Base-by-base conservation (phyloP, 257 asterid genomes). In the Fraxinus anomala region DNA sequence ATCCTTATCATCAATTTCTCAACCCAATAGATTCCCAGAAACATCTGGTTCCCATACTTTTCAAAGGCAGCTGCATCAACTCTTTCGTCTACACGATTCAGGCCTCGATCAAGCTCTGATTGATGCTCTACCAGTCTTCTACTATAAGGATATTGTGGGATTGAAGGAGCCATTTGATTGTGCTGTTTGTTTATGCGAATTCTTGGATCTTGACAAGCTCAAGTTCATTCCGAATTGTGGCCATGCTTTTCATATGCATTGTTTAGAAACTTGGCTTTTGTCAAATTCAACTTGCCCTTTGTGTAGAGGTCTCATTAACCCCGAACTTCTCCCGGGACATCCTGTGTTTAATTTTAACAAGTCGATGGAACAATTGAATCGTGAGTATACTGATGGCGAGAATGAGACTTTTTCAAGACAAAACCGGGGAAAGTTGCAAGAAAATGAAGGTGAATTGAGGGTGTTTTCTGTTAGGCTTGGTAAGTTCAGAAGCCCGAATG, bases 41-140 rank as follows among this genome's bases (percentile, higher is more conserved):
- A 14, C 84, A 10, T 80, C 88, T 70, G 77, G 69, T 63, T 72
- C 92, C 76, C 89, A 84, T 61, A 70, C 84, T 47, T 80, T 91
- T 30, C 92, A 88, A 61, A 85, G 92, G 81, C 94, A 86, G 80
- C 77, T 91, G 77, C 90, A 84, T 77, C 87, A 87, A 4, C 88
- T 87, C 17, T 87, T 87, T 81, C 83, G 80, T 65, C 34, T 80
- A 47, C 88, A 87, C 63, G 90, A 87, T 31, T 84, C 84, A 3
- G 90, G 90, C 66, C 85, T 87, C 26, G 90, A 87, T 21, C 85
- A 81, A 39, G 79, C 88, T 0, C 17, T 81, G 17, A 81, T 87
- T 17, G 88, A 87, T 31, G 80, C 81, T 19, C 83, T 87, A 17
- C 90, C 90, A 0, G 69, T 84, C 34, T 87, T 87, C 24, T 78